Base-by-base conservation (phyloP, 805 yeast genomes). In the Starmerella asiatica region DNA sequence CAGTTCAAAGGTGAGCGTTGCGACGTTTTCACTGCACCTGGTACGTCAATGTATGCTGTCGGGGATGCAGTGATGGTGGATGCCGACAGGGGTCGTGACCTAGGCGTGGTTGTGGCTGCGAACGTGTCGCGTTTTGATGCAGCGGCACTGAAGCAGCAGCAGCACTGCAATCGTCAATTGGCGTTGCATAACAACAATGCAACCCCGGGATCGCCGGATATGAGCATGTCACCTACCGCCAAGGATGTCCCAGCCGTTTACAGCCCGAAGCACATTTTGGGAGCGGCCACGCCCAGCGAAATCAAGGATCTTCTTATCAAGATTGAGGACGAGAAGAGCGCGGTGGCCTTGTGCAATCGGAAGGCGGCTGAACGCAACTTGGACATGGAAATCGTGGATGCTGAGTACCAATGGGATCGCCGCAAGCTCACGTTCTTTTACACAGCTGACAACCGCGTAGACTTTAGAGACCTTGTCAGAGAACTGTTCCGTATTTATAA, bases 371-470 rank as follows among this genome's bases (percentile, higher is more conserved):
- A 67, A 38, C 57, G 64, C 14, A 61, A 63, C 8, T 60, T 72
- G 37, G 61, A 61, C 32, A 72, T 81, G 86, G 64, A 60, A 40
- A 69, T 81, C 38, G 67, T 76, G 30, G 91, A 80, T 52, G 80
- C 85, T 2, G 93, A 81, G 60, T 81, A 79, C 59, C 93, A 81
- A 59, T 81, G 82, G 76, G 93, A 81, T 56, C 68, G 86, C 40
- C 69, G 82, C 43, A 81, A 81, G 61, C 70, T 81, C 53, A 81
- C 84, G 12, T 79, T 81, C 55, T 81, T 79, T 60, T 78, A 78
- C 57, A 53, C 56, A n/a, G 73, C 77, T 38, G 64, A 65, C 37
- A 71, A 72, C 47, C 65, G 93, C 47, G 77, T 81, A 40, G 93
- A 81, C 57, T 79, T 79, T 56, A 64, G 91, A 45, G 85, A 78